Conservation (phyloP, 129 eudicot species). For the Sambucus nigra region DNA sequence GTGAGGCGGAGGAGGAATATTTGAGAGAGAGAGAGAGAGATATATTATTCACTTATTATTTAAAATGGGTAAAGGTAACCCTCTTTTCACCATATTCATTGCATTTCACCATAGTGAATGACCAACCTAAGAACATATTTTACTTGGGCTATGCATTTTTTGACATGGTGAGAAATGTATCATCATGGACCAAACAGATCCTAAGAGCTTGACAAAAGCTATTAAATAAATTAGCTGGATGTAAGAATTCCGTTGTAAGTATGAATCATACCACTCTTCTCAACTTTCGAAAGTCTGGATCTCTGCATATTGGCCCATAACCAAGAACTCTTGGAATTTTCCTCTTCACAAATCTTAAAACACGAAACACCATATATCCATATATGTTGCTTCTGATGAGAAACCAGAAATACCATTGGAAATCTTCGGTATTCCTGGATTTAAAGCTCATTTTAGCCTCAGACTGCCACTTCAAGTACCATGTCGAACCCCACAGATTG, state of each 20-base stretch:
- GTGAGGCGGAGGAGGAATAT: too few relatives aligned
- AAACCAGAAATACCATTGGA: constrained; percentile 48
- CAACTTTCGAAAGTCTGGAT: constrained; percentile 49
- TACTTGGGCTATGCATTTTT: too few relatives aligned
- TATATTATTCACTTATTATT: too few relatives aligned
- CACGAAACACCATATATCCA: constrained; percentile 35
- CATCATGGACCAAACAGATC: not conserved
- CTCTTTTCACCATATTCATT: too few relatives aligned
- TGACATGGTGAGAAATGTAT: too few relatives aligned
- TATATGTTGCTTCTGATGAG: constrained; percentile 36
- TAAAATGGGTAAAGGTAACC: too few relatives aligned
- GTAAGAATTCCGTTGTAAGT: constrained; percentile 4
- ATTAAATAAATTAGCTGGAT: not conserved
- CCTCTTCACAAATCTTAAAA: constrained; percentile 47
- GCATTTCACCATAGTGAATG: too few relatives aligned
- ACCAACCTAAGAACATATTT: too few relatives aligned
- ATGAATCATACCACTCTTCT: constrained; percentile 52
- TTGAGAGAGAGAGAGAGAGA: too few relatives aligned
- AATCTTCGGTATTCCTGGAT: constrained; percentile 30
- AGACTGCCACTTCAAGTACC: constrained; percentile 49
- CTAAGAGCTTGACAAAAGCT: not conserved
- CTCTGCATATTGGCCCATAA: constrained; percentile 33
- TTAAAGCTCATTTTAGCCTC: constrained; percentile 35
- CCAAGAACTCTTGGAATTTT: constrained; percentile 47
- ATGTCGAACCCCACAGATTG: constrained; percentile 42